These are phyloP conservation scores for Decorospora gaudefroyi DNA, from an alignment of 2,329 filamentous ascomycete genomes.

Conservation along the genomic window DNA sequence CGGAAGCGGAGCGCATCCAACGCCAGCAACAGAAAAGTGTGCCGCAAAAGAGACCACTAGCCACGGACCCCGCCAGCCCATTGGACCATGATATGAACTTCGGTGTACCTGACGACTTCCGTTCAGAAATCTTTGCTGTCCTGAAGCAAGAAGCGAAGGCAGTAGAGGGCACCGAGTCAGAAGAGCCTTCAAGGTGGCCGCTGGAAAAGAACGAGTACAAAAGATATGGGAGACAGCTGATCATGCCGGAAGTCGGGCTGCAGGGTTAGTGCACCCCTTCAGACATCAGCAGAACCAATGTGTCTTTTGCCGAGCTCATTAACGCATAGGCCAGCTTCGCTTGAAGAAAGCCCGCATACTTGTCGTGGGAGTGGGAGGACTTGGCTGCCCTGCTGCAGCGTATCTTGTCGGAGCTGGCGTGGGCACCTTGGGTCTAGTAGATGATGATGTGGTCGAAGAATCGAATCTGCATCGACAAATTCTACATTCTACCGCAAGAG, in stretches of 20 bases:
- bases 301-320: background rate
- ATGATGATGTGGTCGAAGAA: constrained; percentile 83
- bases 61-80: constrained; percentile 31
- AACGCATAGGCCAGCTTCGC: constrained; percentile 68
- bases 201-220: constrained; percentile 74
- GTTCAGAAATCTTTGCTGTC: constrained; percentile 49
- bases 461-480: constrained; percentile 95
- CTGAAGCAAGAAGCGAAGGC: constrained; percentile 30
- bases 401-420: constrained; percentile 91
- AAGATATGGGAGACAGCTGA: constrained; percentile 88
- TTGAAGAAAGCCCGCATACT: constrained; percentile 73
- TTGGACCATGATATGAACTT: constrained; percentile 47
- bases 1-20: constrained; percentile 49
- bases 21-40: constrained; percentile 28
- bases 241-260: constrained; percentile 79
- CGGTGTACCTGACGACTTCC: constrained; percentile 51
- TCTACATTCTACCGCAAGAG: constrained; percentile 70
- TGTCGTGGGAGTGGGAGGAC: constrained; percentile 82
- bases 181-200: constrained; percentile 61
- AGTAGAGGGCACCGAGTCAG: constrained; percentile 9
- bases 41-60: constrained; percentile 24
- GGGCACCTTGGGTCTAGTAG: constrained; percentile 79
- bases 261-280: constrained; percentile 58
- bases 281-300: background rate
- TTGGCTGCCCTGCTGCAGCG: constrained; percentile 90